phyloP scores from a whole-genome alignment of 805 yeast species.

The Wickerhamomyces queroliae region DNA sequence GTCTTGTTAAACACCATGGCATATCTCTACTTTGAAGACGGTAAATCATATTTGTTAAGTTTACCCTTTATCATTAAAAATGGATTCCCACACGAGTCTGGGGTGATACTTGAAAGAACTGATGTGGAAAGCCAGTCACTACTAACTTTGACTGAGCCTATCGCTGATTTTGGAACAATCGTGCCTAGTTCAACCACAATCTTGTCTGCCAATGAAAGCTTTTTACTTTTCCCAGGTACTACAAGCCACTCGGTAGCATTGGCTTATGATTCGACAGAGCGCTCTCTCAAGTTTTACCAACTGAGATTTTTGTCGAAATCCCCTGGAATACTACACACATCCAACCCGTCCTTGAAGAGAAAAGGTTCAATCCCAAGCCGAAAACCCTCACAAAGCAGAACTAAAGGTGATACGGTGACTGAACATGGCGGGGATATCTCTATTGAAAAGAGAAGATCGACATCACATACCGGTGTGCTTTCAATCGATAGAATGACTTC shows the following conservation, averaged over 20 bases:
- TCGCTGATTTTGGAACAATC: constrained; percentile 66
- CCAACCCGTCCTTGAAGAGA: constrained; percentile 7
- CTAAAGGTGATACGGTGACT: constrained; percentile 1
- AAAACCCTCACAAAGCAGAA: constrained; percentile 6
- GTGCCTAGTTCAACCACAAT: constrained; percentile 66
- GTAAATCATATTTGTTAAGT: constrained; percentile 52
- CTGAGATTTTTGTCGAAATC: constrained; percentile 35
- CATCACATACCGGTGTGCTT: constrained; percentile 33
- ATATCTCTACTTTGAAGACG: constrained; percentile 54
- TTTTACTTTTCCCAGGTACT: constrained; percentile 46
- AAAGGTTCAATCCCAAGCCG: constrained; percentile 18
- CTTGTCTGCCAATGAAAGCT: constrained; percentile 50
- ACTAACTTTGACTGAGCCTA: constrained; percentile 68
- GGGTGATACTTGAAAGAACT: constrained; percentile 57
- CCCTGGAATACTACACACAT: background rate
- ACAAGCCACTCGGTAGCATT: constrained; percentile 43
- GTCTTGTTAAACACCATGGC: constrained; percentile 58
- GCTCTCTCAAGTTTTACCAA: constrained; percentile 48
- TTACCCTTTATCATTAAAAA: constrained; percentile 62
- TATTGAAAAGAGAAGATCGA: constrained; percentile 23
- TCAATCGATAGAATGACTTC: constrained; percentile 42
- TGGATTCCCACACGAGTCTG: constrained; percentile 63
- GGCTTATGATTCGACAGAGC: constrained; percentile 44
- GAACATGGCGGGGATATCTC: constrained; percentile 7
- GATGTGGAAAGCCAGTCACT: constrained; percentile 25